Conservation (phyloP, 129 eudicot genomes). For the Lactuca saligna region DNA sequence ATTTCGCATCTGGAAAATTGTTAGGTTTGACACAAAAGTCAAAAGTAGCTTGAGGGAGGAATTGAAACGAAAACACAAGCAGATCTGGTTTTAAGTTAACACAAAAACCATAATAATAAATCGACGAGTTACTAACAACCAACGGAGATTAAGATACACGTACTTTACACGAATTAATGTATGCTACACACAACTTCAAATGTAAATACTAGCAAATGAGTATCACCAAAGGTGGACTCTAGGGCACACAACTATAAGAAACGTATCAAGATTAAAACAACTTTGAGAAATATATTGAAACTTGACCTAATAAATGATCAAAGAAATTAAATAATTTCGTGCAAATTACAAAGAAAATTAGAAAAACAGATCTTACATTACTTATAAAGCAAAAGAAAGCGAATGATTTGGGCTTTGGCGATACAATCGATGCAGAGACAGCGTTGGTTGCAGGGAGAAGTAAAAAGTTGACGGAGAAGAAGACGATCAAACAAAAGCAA, state of each 20-base stretch:
- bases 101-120: conserved; percentile 7
- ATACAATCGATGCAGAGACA: conserved; percentile 19
- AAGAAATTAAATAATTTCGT: background rate
- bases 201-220: background rate
- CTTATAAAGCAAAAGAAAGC: background rate
- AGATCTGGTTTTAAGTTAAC: conserved; percentile 2
- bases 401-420: conserved; percentile 23
- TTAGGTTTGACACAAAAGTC: conserved; percentile 7
- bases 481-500: background rate
- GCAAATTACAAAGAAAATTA: background rate
- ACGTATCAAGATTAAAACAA: background rate
- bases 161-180: background rate
- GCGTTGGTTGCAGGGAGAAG: background rate
- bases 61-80: conserved; percentile 17
- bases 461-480: background rate
- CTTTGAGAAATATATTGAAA: background rate
- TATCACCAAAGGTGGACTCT: background rate
- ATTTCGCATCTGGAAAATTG: background rate
- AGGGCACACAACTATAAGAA: conserved; percentile 1
- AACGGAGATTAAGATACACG: background rate
- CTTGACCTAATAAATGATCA: background rate
- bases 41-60: background rate
- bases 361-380: conserved; percentile 24
- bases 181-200: background rate
- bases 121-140: background rate